Evolutionary conservation across 371 early-diverging fungal genomes (phyloP).

Genomic region (Mucor plumbeus): DNA sequence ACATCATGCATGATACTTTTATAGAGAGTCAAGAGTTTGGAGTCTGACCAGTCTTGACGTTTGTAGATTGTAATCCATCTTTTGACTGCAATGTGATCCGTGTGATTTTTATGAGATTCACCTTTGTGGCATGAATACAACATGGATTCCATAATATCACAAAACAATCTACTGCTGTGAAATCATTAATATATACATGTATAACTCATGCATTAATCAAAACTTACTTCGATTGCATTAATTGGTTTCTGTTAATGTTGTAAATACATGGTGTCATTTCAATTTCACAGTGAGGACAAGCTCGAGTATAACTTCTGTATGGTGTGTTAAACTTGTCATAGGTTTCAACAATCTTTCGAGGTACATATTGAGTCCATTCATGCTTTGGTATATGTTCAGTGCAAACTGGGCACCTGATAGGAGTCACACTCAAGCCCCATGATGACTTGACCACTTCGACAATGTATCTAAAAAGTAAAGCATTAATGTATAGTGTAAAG

Average conservation of each 20-base stretch:
- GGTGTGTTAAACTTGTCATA: slow-evolving; percentile 63
- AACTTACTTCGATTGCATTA: background rate
- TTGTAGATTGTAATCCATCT: slow-evolving; percentile 28
- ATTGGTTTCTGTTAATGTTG: slow-evolving; percentile 2
- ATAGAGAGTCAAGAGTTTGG: slow-evolving; percentile 12
- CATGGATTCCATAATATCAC: slow-evolving; percentile 24
- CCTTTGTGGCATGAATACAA: slow-evolving; percentile 16
- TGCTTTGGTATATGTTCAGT: slow-evolving; percentile 48
- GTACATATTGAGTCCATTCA: slow-evolving; percentile 57
- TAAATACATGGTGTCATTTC: slow-evolving; percentile 43
- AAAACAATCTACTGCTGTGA: slow-evolving; percentile 13
- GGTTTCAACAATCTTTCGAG: slow-evolving; percentile 30
- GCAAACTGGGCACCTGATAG: slow-evolving; percentile 63
- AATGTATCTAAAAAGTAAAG: slow-evolving; percentile 44
- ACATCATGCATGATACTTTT: slow-evolving; percentile 27
- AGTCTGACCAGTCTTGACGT: slow-evolving; percentile 22
- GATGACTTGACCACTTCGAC: slow-evolving; percentile 60
- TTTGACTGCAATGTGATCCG: slow-evolving; percentile 27
- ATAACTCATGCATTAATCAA: too few relatives aligned
- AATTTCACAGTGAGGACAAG: slow-evolving; percentile 54
- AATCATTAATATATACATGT: background rate
- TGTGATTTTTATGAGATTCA: slow-evolving; percentile 24
- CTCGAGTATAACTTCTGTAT: slow-evolving; percentile 56
- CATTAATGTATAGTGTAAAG: background rate
- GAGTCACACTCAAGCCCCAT: slow-evolving; percentile 65